Evolutionary conservation across 345 rosid species (phyloP).

Genomic region (Citrus trifoliata): DNA sequence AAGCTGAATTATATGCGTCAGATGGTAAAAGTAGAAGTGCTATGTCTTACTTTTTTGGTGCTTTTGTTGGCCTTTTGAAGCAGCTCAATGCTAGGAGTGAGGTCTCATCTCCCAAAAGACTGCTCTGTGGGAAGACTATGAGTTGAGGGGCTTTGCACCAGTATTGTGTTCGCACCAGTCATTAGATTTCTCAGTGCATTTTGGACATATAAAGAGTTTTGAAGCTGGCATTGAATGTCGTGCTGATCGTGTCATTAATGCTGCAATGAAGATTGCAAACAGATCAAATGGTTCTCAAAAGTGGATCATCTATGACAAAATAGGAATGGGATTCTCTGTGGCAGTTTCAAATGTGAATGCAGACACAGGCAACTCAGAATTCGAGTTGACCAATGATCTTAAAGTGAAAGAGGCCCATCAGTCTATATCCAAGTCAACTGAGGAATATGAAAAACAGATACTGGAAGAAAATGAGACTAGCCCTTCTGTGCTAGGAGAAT

Average conservation of each 20-base stretch:
- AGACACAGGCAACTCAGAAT: constrained; percentile 20
- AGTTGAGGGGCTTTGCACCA: constrained; percentile 75
- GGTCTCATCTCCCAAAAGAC: constrained; percentile 16
- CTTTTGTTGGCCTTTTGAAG: constrained; percentile 47
- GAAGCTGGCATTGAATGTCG: constrained; percentile 50
- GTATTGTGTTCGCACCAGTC: constrained; percentile 38
- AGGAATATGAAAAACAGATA: constrained; percentile 24
- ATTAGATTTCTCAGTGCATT: constrained; percentile 55
- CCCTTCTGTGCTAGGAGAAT: constrained; percentile 28
- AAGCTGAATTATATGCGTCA: constrained; percentile 27
- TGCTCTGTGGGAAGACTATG: constrained; percentile 92
- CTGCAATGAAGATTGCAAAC: constrained; percentile 58
- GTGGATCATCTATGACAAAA: constrained; percentile 56
- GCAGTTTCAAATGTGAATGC: constrained; percentile 11
- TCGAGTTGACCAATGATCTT: background rate
- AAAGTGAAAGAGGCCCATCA: constrained; percentile 18
- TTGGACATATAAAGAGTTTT: constrained; percentile 34
- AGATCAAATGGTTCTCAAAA: constrained; percentile 39
- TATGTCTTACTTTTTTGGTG: constrained; percentile 53
- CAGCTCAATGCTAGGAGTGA: constrained; percentile 28
- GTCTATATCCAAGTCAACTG: background rate
- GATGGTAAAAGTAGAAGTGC: constrained; percentile 55
- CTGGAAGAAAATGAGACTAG: constrained; percentile 27
- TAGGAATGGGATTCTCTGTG: constrained; percentile 28
- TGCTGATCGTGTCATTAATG: constrained; percentile 44